Percentiles rank a stretch among this genome's conserved stretches.
phyloP scores from a whole-genome alignment of 1,284 basidiomycete genomes.

The Pseudozyma hubeiensis region DNA sequence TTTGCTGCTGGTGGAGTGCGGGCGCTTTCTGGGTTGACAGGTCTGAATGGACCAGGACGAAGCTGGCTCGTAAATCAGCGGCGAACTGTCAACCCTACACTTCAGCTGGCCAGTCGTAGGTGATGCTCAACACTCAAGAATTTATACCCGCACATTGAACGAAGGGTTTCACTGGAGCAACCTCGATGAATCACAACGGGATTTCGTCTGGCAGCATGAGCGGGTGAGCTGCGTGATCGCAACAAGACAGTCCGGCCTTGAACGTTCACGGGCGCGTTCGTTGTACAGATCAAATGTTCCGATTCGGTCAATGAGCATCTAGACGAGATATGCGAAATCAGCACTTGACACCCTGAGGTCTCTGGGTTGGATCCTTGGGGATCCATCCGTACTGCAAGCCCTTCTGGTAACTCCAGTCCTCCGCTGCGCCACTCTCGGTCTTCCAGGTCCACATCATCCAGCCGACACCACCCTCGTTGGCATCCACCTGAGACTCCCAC shows the following conservation, averaged over 20 bases:
- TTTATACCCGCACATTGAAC: slow-evolving; percentile 6
- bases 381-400: slow-evolving; percentile 66
- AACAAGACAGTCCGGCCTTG: too few relatives aligned
- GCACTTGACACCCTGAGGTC: slow-evolving; percentile 38
- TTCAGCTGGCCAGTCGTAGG: slow-evolving; percentile 33
- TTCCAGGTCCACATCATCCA: slow-evolving; percentile 90
- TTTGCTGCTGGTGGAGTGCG: slow-evolving; percentile 38
- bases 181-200: too few relatives aligned
- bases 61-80: slow-evolving; percentile 42
- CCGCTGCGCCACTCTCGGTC: slow-evolving; percentile 70
- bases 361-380: slow-evolving; percentile 47
- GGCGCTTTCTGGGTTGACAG: slow-evolving; percentile 30
- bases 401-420: slow-evolving; percentile 68
- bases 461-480: slow-evolving; percentile 72
- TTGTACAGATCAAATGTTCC: too few relatives aligned
- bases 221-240: too few relatives aligned
- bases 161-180: too few relatives aligned
- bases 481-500: slow-evolving; percentile 81
- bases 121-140: neutral
- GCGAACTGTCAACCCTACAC: slow-evolving; percentile 32
- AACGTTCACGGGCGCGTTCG: too few relatives aligned
- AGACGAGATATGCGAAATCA: neutral
- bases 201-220: too few relatives aligned
- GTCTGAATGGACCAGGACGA: slow-evolving; percentile 28
- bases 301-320: neutral